A percentile compares a stretch with the other conserved stretches of the same genome.
Conservation (phyloP, 2,329 filamentous ascomycete species). For the Neofusicoccum parvum region DNA sequence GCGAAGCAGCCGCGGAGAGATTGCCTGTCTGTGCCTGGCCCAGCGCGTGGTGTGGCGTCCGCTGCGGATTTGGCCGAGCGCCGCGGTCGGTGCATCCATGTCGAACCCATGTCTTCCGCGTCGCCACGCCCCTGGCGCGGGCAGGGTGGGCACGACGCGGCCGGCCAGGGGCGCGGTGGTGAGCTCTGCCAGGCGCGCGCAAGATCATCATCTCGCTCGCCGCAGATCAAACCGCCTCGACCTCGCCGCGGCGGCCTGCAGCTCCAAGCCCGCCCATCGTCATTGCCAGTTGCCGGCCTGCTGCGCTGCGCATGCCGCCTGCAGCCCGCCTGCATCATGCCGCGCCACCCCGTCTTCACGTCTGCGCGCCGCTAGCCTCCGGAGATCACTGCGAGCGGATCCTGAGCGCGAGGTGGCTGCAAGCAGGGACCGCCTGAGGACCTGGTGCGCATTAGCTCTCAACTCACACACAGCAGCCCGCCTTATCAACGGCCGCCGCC, state of each 20-base stretch:
- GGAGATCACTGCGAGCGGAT: conserved; percentile 6
- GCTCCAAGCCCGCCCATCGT: not conserved
- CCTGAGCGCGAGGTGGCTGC: not conserved
- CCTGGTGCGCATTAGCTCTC: not conserved
- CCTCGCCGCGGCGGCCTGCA: not conserved
- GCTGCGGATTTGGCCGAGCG: not conserved
- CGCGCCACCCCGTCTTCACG: conserved; percentile 9
- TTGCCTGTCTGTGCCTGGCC: conserved; percentile 15
- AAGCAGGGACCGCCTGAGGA: not conserved
- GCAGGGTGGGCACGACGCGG: not conserved
- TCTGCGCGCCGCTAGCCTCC: not conserved
- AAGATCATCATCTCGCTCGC: conserved; percentile 10
- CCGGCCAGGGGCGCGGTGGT: not conserved
- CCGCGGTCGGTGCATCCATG: not conserved
- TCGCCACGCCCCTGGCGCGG: not conserved
- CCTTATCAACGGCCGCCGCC: not conserved
- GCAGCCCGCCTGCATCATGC: conserved; percentile 10
- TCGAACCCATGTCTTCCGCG: not conserved
- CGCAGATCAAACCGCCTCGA: conserved; percentile 15
- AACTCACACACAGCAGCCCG: not conserved
- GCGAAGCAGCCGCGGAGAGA: not conserved
- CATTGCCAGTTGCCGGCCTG: not conserved
- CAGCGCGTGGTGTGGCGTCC: conserved; percentile 1
- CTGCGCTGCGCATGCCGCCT: not conserved
- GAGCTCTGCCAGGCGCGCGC: not conserved